Conservation (phyloP, 352 stramenopile species). For the Phytophthora chlamydospora region DNA sequence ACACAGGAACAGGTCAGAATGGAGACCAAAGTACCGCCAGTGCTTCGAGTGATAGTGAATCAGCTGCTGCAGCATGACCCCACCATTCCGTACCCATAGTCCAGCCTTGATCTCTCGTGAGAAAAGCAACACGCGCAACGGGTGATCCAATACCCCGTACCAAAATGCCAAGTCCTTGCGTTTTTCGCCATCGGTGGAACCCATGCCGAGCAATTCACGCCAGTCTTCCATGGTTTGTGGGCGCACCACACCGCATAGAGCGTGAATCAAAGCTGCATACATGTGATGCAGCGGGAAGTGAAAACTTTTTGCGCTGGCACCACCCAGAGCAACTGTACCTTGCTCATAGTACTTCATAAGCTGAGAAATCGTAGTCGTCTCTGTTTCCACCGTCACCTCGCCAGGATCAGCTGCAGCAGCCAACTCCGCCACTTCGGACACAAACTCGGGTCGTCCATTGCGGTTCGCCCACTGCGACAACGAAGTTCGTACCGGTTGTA, state of each 20-base stretch:
- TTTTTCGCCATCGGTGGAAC: conserved; percentile 14
- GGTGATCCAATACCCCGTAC: conserved; percentile 52
- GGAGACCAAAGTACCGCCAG: conserved; percentile 78
- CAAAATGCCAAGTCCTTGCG: conserved; percentile 51
- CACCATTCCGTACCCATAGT: conserved; percentile 80
- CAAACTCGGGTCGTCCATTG: conserved; percentile 47
- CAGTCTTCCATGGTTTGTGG: conserved; percentile 52
- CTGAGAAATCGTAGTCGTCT: conserved; percentile 11
- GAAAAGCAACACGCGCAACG: conserved; percentile 68
- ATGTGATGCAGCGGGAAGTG: conserved; percentile 84
- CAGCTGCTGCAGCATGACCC: conserved; percentile 82
- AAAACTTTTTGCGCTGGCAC: conserved; percentile 64
- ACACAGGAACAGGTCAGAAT: conserved; percentile 74
- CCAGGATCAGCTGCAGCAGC: conserved; percentile 12
- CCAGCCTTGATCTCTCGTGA: conserved; percentile 76
- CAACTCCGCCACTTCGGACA: conserved; percentile 10
- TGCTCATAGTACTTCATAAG: conserved; percentile 52
- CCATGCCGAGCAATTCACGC: conserved; percentile 47
- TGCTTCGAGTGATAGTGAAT: conserved; percentile 85
- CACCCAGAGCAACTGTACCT: conserved; percentile 24
- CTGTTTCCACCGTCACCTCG: conserved; percentile 20
- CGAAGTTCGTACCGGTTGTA: conserved; percentile 45
- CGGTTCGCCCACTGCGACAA: conserved; percentile 41
- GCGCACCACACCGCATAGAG: conserved; percentile 48
- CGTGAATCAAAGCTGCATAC: conserved; percentile 64